Conservation (phyloP, 176 grass and related monocot species). For the Dactylis glomerata region DNA sequence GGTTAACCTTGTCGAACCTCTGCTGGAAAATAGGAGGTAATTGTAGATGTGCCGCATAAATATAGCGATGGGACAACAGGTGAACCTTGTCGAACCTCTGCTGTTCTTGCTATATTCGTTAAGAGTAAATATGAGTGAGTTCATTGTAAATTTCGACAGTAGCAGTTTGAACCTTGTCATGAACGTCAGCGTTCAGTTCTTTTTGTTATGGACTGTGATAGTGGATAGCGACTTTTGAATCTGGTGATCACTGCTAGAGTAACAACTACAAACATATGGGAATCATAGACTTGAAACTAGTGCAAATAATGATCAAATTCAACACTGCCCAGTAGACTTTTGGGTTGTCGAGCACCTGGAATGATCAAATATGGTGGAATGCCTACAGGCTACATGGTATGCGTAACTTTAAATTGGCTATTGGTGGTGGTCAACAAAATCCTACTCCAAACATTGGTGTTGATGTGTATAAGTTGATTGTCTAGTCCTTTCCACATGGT, state of each 20-base stretch:
- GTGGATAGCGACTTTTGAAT: slow-evolving; percentile 1
- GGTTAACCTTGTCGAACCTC: slow-evolving; percentile 72
- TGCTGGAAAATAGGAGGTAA: slow-evolving; percentile 63
- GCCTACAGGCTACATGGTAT: not conserved
- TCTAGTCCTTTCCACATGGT: no score
- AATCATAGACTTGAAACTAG: not conserved
- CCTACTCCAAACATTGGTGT: no score
- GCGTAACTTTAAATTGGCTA: not conserved
- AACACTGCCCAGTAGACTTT: not conserved
- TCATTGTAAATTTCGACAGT: slow-evolving; percentile 25
- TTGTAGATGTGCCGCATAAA: not conserved
- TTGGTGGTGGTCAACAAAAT: not conserved
- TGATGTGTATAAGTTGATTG: no score
- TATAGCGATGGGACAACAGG: not conserved
- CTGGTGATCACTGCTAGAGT: not conserved
- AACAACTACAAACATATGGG: not conserved
- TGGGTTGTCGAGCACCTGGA: not conserved
- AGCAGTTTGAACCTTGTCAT: not conserved
- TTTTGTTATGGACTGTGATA: not conserved
- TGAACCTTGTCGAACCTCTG: no score
- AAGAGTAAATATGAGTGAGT: slow-evolving; percentile 33
- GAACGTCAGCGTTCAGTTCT: not conserved
- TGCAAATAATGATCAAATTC: not conserved
- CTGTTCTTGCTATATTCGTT: slow-evolving; percentile 15
- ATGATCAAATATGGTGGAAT: not conserved